Percentiles rank a stretch among this genome's conserved stretches.
Conservation (phyloP, 2,329 filamentous ascomycete species). For the Colletotrichum godetiae region DNA sequence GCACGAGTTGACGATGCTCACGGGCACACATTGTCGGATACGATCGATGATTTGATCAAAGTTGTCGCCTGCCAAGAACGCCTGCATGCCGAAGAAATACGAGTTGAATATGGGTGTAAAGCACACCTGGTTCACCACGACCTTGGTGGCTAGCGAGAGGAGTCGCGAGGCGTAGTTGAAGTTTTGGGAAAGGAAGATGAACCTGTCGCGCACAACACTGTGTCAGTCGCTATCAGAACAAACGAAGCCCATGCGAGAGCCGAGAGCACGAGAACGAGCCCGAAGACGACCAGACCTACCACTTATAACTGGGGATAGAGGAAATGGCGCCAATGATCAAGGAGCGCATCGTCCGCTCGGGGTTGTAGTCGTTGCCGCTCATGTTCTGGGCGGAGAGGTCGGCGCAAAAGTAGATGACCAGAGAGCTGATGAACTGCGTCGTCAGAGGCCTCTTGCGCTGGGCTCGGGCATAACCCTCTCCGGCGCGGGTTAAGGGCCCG, state of each 20-base stretch:
- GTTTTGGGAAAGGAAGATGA: conserved; percentile 80
- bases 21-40: conserved; percentile 80
- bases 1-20: conserved; percentile 80
- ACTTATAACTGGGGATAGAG: conserved; percentile 83
- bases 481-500: conserved; percentile 65
- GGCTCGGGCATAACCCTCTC: conserved; percentile 73
- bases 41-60: conserved; percentile 74
- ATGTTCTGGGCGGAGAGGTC: conserved; percentile 84
- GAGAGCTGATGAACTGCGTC: conserved; percentile 81
- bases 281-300: conserved; percentile 63
- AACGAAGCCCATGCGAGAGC: not conserved
- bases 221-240: not conserved
- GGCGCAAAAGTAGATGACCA: conserved; percentile 83
- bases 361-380: conserved; percentile 72
- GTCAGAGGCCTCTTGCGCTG: conserved; percentile 79
- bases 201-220: conserved; percentile 61
- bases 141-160: conserved; percentile 80
- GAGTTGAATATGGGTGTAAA: conserved; percentile 88
- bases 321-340: conserved; percentile 78
- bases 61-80: conserved; percentile 76
- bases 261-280: not conserved
- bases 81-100: conserved; percentile 86
- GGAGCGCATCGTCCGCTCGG: conserved; percentile 75
- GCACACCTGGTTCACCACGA: conserved; percentile 80
- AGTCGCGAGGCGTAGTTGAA: conserved; percentile 86